phyloP scores from a whole-genome alignment of 192 early-diverging fungal genomes.

The Coemansia interrupta region DNA sequence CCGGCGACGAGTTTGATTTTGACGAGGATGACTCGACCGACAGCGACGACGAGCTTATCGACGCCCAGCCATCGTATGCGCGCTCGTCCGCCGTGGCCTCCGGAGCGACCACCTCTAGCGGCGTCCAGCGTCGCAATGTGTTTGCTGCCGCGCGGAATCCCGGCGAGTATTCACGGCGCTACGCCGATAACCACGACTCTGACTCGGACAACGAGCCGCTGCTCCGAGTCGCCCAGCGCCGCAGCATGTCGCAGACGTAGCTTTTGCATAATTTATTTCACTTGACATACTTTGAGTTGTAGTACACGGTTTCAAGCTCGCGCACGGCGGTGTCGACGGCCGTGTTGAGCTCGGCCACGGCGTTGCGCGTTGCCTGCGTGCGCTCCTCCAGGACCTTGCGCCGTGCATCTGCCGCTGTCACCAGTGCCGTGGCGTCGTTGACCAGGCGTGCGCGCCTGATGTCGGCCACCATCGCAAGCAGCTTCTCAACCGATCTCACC shows the following conservation, averaged over 20 bases:
- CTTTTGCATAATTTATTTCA: conserved; percentile 6
- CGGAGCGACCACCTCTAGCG: background rate
- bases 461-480: conserved; percentile 48
- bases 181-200: conserved; percentile 5
- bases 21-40: conserved; percentile 40
- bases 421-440: conserved; percentile 39
- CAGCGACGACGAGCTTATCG: conserved; percentile 43
- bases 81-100: conserved; percentile 7
- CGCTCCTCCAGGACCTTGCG: conserved; percentile 29
- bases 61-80: conserved; percentile 12
- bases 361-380: conserved; percentile 13
- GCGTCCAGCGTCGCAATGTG: conserved; percentile 35
- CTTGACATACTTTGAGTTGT: conserved; percentile 42
- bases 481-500: conserved; percentile 48
- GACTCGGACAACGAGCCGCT: conserved; percentile 44
- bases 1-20: conserved; percentile 29
- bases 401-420: conserved; percentile 33
- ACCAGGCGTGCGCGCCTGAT: conserved; percentile 45
- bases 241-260: background rate
- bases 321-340: conserved; percentile 41
- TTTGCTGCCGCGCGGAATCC: conserved; percentile 19
- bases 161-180: conserved; percentile 18
- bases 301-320: conserved; percentile 44
- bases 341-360: conserved; percentile 34
- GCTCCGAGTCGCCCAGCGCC: conserved; percentile 9